Base-by-base conservation (phyloP, 129 eudicot genomes). In the Pseudognaphalium luteoalbum region DNA sequence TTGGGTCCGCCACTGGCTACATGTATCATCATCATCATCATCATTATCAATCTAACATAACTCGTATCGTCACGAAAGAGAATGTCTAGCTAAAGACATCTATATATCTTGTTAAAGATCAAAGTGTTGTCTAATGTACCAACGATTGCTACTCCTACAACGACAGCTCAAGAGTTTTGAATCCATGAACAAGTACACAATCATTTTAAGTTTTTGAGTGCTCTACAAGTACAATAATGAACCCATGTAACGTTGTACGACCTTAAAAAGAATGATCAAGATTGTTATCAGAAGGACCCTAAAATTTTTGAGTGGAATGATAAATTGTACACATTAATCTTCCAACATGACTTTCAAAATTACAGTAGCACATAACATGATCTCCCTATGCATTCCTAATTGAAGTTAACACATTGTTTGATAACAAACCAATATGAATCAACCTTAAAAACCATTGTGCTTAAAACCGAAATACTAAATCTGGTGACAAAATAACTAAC, bases 1-100 rank as follows among this genome's bases (percentile, higher is more conserved):
- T 25, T 25, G 28, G 28, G 28, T 25, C 28, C 28, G 28, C 28
- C 28, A 25, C 28, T 25, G 28, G 28, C 28, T 25, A 25, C 28
- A 25, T 25, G 28, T 25, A n/a, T n/a, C n/a, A n/a, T n/a, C n/a
- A n/a, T n/a, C n/a, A n/a, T n/a, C n/a, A n/a, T n/a, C n/a, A n/a
- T n/a, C n/a, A n/a, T n/a, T n/a, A n/a, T n/a, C 35, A 20, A 57
- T 72, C 65, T n/a, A 34, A 39, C 78, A 72, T 79, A n/a, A 58
- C 22, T 65, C 20, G 2, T 29, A 39, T 52, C 78, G 52, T 19
- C 77, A 9, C n/a, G 17, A 78, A 41, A 59, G 62, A 29, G 51
- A 70, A 60, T 75, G 34, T 75, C 21, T 16, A 61, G 20, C 0
- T 5, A 57, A 0, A 54, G 28, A 57, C 62, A 20, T 57, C 4